Conservation (phyloP, 1,284 basidiomycete genomes). For the Malassezia vespertilionis region DNA sequence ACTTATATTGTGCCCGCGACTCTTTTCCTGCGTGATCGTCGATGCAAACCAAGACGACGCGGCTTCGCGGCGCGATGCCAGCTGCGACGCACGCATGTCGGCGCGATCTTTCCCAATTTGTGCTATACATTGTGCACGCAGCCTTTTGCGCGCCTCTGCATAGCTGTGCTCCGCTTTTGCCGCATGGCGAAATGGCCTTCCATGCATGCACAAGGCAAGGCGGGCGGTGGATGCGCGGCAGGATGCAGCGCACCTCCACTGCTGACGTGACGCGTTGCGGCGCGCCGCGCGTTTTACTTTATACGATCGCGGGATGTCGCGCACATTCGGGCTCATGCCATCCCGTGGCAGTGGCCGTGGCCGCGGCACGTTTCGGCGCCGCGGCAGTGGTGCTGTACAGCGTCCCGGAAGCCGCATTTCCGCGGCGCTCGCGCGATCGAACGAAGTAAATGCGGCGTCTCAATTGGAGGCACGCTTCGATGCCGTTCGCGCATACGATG, state of each 20-base stretch:
- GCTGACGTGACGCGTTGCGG: conserved; percentile 3
- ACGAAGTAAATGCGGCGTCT: conserved; percentile 33
- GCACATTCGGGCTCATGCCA: conserved; percentile 5
- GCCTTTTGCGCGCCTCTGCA: background rate
- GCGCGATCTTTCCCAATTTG: conserved; percentile 4
- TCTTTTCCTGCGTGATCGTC: background rate
- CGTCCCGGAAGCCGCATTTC: conserved; percentile 6
- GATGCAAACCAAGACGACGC: no score
- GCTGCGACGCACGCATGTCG: background rate
- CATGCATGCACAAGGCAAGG: background rate
- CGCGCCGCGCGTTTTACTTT: background rate
- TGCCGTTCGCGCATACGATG: conserved; percentile 54
- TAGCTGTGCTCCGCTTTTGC: background rate
- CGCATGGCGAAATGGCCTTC: background rate
- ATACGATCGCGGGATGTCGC: background rate
- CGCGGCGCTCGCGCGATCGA: conserved; percentile 1
- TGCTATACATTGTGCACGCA: background rate
- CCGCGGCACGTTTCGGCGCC: conserved; percentile 20
- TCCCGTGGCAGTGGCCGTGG: conserved; percentile 13
- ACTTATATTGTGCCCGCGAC: background rate
- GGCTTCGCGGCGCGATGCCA: background rate
- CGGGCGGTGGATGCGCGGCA: background rate
- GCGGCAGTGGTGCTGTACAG: conserved; percentile 14
- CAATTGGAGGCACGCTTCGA: conserved; percentile 43
- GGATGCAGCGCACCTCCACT: background rate